A percentile compares a stretch with the other conserved stretches of the same genome.
Evolutionary conservation across 371 early-diverging fungal species (phyloP).

Genomic region (Lichtheimia corymbifera): DNA sequence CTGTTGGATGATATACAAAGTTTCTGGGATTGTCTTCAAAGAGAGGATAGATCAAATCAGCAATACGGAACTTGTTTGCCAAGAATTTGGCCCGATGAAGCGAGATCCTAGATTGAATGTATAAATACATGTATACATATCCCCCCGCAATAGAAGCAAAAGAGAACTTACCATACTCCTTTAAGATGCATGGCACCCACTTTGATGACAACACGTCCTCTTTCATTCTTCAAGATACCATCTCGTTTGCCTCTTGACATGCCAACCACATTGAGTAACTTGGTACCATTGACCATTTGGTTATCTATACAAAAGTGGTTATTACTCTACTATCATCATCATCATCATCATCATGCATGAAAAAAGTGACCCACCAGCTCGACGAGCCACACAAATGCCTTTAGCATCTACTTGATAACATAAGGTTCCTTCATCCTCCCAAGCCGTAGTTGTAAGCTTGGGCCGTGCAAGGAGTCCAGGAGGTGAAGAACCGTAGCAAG

Average conservation of each 20-base stretch:
- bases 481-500: slow-evolving; percentile 5
- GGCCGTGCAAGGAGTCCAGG: slow-evolving; percentile 27
- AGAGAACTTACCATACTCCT: slow-evolving; percentile 69
- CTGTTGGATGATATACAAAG: slow-evolving; percentile 48
- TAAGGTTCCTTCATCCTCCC: slow-evolving; percentile 81
- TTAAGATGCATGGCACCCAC: slow-evolving; percentile 80
- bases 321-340: not conserved
- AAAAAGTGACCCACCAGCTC: slow-evolving; percentile 55
- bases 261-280: slow-evolving; percentile 73
- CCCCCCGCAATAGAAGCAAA: slow-evolving; percentile 35
- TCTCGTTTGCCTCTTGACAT: slow-evolving; percentile 83
- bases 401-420: slow-evolving; percentile 79
- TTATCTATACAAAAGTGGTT: slow-evolving; percentile 40
- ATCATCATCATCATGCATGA: not conserved
- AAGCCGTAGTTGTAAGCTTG: slow-evolving; percentile 70
- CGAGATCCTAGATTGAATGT: slow-evolving; percentile 45
- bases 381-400: slow-evolving; percentile 76
- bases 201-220: slow-evolving; percentile 73
- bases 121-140: not conserved
- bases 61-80: slow-evolving; percentile 63
- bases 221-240: slow-evolving; percentile 76
- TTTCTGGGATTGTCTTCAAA: slow-evolving; percentile 63
- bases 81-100: slow-evolving; percentile 62
- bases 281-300: slow-evolving; percentile 78
- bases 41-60: slow-evolving; percentile 67